phyloP scores from a whole-genome alignment of 2,329 filamentous ascomycete genomes.

The Zymoseptoria brevis region DNA sequence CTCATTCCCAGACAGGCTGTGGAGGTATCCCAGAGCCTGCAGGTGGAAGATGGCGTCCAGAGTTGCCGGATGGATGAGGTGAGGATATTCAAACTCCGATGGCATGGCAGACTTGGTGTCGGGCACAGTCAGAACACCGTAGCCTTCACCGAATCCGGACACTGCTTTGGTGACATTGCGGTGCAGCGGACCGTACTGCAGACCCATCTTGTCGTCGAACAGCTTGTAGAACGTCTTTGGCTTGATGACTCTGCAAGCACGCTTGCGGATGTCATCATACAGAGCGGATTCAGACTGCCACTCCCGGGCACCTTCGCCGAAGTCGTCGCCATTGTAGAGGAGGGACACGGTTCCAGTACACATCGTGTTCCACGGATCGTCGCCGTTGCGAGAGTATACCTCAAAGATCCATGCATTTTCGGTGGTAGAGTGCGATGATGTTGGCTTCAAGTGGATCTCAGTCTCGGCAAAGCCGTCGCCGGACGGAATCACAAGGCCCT shows the following conservation, averaged over 20 bases:
- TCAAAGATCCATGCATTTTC: conserved; percentile 1
- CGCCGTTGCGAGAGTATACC: conserved; percentile 4
- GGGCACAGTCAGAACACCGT: conserved; percentile 7
- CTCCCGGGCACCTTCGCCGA: neutral
- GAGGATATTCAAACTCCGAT: conserved; percentile 44
- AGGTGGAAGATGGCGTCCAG: conserved; percentile 50
- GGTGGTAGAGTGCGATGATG: neutral
- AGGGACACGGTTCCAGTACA: conserved; percentile 1
- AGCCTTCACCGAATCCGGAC: conserved; percentile 1
- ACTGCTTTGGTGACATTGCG: conserved; percentile 7
- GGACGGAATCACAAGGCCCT: conserved; percentile 5
- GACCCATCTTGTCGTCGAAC: conserved; percentile 8
- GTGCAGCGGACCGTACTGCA: conserved; percentile 13
- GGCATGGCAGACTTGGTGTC: conserved; percentile 47
- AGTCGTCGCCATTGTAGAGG: neutral
- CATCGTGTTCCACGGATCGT: conserved; percentile 2
- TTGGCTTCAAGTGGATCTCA: conserved; percentile 1
- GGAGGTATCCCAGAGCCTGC: conserved; percentile 2
- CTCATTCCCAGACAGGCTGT: conserved; percentile 2
- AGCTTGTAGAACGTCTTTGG: neutral
- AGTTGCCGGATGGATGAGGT: conserved; percentile 51
- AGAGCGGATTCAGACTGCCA: neutral
- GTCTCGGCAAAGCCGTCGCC: conserved; percentile 2
- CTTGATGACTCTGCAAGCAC: conserved; percentile 1
- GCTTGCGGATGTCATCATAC: neutral